Evolutionary conservation across 2,329 filamentous ascomycete species (phyloP), one percentile per base, ranked within the genome.

Genomic region (Alternaria longipes): DNA sequence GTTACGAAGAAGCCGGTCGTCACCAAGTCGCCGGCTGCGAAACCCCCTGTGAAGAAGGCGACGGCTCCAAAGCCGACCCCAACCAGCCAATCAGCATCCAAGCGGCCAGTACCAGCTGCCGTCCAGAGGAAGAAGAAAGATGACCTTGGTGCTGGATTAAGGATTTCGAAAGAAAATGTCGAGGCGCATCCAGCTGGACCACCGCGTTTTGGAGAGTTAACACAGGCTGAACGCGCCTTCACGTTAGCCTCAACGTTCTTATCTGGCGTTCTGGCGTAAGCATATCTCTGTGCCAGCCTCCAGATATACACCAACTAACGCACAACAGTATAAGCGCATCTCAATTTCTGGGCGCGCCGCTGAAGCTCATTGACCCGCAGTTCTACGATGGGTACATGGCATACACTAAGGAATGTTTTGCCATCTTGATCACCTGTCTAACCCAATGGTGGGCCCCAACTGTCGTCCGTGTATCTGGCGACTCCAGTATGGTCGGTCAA

Each of bases 371-470:
- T 72, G 90, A 93, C 75, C 87, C 87, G 59, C 89, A 92, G 46
- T 86, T 91, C 73, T 97, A 92, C 82, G 91, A 96, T 79, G 86
- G 89, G 64, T 96, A 93, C 81, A 96, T 97, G 87, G 89, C 92
- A 41, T 86, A 93, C 77, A 95, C 92, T 11, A 97, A 97, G 79
- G 88, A 92, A 73, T 91, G 87, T 2, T 96, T 96, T 77, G 91
- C 91, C 38, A 85, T 96, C 16, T 81, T 93, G 45, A 89, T 90
- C 64, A 93, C 90, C 20, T 90, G 90, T 45, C 88, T 94, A 83
- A 96, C 92, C 14, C 88, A 94, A 72, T 91, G 91, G 84, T 97
- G 92, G 90, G 90, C 91, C n/a, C 91, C 92, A 4, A 95, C 92
- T 0, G 86, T 89, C 5, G 90, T 97, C 56, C 86, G 91, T 56